Evolutionary conservation across 768 basidiomycete species (phyloP).

Genomic region (Kwoniella sp.): DNA sequence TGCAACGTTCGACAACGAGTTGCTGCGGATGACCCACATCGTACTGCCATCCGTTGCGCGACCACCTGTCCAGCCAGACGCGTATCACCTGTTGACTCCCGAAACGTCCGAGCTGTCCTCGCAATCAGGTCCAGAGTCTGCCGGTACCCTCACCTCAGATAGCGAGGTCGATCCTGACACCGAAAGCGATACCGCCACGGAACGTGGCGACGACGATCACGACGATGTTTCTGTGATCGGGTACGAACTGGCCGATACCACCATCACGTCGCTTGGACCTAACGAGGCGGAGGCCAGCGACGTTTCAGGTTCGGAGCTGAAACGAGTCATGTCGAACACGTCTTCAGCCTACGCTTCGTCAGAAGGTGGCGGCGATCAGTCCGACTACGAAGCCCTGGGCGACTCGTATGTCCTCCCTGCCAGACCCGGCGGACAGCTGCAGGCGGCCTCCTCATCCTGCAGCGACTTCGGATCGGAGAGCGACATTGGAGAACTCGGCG

Average conservation of each 20-base stretch:
- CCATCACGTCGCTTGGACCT: slow-evolving; percentile 3
- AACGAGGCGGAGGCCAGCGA: no score
- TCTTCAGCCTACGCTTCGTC: slow-evolving; percentile 37
- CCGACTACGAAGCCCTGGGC: slow-evolving; percentile 16
- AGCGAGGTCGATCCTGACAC: background rate
- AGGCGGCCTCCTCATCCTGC: slow-evolving; percentile 20
- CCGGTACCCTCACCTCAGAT: background rate
- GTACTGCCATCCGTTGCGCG: slow-evolving; percentile 32
- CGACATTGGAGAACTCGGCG: slow-evolving; percentile 11
- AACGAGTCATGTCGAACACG: slow-evolving; percentile 18
- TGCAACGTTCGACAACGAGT: slow-evolving; percentile 7
- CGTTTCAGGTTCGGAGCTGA: background rate
- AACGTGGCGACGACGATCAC: slow-evolving; percentile 4
- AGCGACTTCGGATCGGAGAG: slow-evolving; percentile 16
- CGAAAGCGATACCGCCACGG: slow-evolving; percentile 7
- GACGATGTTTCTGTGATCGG: slow-evolving; percentile 2
- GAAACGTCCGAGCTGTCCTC: slow-evolving; percentile 36
- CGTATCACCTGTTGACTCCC: slow-evolving; percentile 29
- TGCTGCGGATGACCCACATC: slow-evolving; percentile 44
- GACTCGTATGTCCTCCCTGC: background rate
- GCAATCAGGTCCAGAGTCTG: slow-evolving; percentile 15
- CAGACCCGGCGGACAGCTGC: background rate
- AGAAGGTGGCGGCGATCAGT: slow-evolving; percentile 20
- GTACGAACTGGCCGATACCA: slow-evolving; percentile 1
- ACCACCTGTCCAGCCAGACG: slow-evolving; percentile 8